phyloP scores from a whole-genome alignment of 257 asterid species.

The Handroanthus guayacan region DNA sequence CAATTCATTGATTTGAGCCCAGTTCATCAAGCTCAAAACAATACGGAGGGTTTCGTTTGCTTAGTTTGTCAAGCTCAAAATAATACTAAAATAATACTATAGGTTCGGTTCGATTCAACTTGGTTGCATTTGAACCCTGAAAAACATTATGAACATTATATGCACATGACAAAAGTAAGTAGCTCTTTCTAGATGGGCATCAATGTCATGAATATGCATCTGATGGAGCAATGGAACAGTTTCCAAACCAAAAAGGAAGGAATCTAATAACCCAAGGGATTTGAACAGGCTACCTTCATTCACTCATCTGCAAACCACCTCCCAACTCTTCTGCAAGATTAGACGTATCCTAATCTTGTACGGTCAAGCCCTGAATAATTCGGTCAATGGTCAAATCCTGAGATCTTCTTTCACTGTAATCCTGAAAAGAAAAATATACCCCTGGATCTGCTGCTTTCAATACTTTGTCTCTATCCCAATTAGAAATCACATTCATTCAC shows the following conservation, averaged over 20 bases:
- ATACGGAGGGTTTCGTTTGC: too few species aligned
- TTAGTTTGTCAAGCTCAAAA: too few species aligned
- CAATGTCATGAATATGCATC: background rate
- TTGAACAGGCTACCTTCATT: background rate
- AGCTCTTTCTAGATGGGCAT: too few species aligned
- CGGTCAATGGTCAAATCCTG: constrained; percentile 77
- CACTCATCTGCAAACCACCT: background rate
- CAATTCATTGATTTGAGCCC: too few species aligned
- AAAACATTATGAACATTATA: too few species aligned
- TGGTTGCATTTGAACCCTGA: too few species aligned
- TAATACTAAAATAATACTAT: too few species aligned
- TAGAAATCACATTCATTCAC: constrained; percentile 30
- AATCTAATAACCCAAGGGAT: background rate
- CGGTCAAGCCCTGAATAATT: constrained; percentile 29
- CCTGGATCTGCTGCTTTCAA: constrained; percentile 33
- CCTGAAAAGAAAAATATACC: constrained; percentile 26
- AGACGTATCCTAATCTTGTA: constrained; percentile 39
- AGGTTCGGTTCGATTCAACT: too few species aligned
- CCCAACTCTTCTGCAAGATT: background rate
- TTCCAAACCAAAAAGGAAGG: background rate
- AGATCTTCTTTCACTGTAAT: constrained; percentile 44
- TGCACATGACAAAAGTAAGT: too few species aligned
- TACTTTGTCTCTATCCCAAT: constrained; percentile 30
- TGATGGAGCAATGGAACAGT: constrained; percentile 7
- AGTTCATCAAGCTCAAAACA: too few species aligned